Evolutionary conservation across 208 protist genomes (phyloP).

Genomic region (Crithidia fasciculata): DNA sequence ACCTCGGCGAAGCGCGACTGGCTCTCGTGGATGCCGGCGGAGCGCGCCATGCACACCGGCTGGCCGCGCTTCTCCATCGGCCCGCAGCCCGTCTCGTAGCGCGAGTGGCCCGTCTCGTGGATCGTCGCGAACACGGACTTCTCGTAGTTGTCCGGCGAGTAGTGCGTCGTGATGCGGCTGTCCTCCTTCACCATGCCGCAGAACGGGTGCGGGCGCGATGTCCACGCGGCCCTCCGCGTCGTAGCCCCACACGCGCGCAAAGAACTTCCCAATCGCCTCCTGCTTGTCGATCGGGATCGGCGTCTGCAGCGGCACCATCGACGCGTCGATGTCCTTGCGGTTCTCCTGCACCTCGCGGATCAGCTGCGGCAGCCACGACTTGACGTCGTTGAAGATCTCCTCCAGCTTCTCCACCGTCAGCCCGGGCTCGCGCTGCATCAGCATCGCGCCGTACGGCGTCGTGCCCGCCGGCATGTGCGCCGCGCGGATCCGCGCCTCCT

Average conservation of each 20-base stretch:
- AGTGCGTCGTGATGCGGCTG: background rate
- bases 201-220: background rate
- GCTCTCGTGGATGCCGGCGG: background rate
- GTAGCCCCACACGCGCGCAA: background rate
- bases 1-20: background rate
- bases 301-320: conserved; percentile 9
- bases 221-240: background rate
- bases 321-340: conserved; percentile 14
- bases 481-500: conserved; percentile 4
- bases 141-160: background rate
- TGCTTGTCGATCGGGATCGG: background rate
- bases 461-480: conserved; percentile 1
- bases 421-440: conserved; percentile 11
- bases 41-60: background rate
- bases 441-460: conserved; percentile 1
- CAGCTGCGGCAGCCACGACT: conserved; percentile 14
- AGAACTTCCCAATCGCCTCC: background rate
- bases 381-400: conserved; percentile 19
- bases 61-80: background rate
- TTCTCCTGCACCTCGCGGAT: conserved; percentile 14
- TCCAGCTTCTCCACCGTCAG: conserved; percentile 14
- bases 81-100: background rate
- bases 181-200: background rate
- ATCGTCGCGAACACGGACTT: conserved; percentile 9
- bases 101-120: conserved; percentile 23